These are phyloP conservation scores for Podaxis sp. DNA, from an alignment of 768 basidiomycete species.

Conservation along the genomic window DNA sequence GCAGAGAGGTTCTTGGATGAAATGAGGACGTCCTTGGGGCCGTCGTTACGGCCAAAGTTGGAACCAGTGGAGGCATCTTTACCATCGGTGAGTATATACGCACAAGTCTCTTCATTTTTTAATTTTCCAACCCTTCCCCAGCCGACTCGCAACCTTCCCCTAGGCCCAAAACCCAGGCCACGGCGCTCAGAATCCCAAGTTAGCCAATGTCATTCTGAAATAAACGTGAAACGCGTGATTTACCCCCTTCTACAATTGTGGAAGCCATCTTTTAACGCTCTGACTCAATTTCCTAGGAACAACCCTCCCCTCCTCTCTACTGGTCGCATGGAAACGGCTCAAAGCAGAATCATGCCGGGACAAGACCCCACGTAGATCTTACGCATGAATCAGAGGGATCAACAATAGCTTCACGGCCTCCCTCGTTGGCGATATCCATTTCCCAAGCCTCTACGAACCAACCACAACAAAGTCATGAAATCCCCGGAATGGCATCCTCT, in stretches of 20 bases:
- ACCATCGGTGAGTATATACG: background rate
- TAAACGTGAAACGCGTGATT: constrained; percentile 1
- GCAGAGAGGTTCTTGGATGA: constrained; percentile 9
- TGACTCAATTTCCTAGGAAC: background rate
- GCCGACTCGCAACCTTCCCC: background rate
- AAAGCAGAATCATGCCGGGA: background rate
- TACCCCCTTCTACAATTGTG: background rate
- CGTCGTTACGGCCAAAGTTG: background rate
- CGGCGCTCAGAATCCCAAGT: background rate
- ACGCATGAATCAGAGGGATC: background rate
- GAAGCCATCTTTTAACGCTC: background rate
- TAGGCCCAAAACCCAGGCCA: background rate
- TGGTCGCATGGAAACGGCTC: background rate
- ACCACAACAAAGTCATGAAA: background rate
- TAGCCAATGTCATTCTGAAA: background rate
- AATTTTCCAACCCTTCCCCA: background rate
- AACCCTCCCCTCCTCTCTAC: background rate
- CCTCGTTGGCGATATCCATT: background rate
- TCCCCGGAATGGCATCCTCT: background rate
- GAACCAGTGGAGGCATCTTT: background rate
- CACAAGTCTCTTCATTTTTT: background rate
- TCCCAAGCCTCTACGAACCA: background rate
- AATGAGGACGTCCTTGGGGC: constrained; percentile 3
- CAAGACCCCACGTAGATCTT: background rate
- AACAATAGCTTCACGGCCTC: background rate